Evolutionary conservation across 2,329 filamentous ascomycete species (phyloP).

Genomic region (Pseudocercospora vitis): DNA sequence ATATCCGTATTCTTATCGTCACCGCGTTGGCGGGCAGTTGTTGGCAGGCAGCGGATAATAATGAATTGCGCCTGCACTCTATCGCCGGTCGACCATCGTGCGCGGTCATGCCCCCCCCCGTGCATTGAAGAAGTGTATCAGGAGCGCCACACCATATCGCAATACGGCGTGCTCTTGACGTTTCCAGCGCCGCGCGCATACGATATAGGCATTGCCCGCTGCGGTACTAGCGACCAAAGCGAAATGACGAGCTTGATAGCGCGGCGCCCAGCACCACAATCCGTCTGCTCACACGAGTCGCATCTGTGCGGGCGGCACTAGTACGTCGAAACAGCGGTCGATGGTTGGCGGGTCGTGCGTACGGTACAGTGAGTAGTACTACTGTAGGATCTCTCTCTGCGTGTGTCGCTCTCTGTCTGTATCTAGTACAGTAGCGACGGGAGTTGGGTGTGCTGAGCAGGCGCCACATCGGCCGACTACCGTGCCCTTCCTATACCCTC

Average conservation of each 20-base stretch:
- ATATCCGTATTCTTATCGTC: not conserved
- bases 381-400: no score
- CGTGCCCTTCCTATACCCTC: not conserved
- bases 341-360: constrained; percentile 12
- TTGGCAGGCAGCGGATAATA: no score
- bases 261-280: constrained; percentile 7
- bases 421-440: no score
- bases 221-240: constrained; percentile 13
- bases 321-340: constrained; percentile 10
- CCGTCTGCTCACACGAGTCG: not conserved
- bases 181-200: not conserved
- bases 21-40: not conserved
- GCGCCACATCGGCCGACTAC: constrained; percentile 8
- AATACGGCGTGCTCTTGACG: not conserved
- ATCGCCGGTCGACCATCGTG: not conserved
- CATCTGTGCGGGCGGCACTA: not conserved
- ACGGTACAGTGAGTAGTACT: no score
- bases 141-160: no score
- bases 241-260: constrained; percentile 12
- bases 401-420: no score
- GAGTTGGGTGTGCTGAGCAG: constrained; percentile 1
- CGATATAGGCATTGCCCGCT: constrained; percentile 15
- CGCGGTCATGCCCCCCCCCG: not conserved
- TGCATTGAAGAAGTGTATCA: not conserved
- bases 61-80: not conserved